Evolutionary conservation across 2,329 filamentous ascomycete species (phyloP).

Genomic region (Fusarium incarnatum): DNA sequence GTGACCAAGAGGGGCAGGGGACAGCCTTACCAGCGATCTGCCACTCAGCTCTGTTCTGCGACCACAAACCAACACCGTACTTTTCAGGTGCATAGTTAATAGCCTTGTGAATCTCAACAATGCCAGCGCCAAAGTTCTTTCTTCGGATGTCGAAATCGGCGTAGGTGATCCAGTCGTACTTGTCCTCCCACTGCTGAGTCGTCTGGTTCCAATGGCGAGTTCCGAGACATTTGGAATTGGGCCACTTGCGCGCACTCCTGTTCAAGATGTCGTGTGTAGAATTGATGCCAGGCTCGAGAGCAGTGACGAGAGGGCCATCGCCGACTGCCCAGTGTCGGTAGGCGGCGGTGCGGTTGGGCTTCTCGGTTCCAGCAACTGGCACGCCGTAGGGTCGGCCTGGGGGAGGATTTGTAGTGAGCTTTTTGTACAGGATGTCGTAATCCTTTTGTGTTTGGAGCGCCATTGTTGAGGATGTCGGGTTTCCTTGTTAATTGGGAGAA

Average conservation of each 20-base stretch:
- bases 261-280: conserved; percentile 89
- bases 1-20: background rate
- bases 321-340: conserved; percentile 87
- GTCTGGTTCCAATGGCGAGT: conserved; percentile 80
- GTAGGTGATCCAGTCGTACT: conserved; percentile 88
- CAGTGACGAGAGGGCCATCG: conserved; percentile 76
- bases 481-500: background rate
- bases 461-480: conserved; percentile 46
- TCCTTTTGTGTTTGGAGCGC: conserved; percentile 48
- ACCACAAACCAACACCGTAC: conserved; percentile 86
- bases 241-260: conserved; percentile 68
- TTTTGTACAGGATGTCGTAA: conserved; percentile 58
- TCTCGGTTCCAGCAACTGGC: conserved; percentile 78
- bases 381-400: conserved; percentile 83
- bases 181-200: conserved; percentile 77
- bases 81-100: conserved; percentile 71
- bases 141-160: conserved; percentile 80
- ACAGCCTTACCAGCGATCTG: conserved; percentile 74
- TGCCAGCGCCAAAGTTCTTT: conserved; percentile 85
- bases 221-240: conserved; percentile 81
- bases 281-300: conserved; percentile 75
- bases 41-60: conserved; percentile 88
- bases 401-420: conserved; percentile 72
- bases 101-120: conserved; percentile 83
- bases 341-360: conserved; percentile 76